A percentile compares a stretch with the other conserved stretches of the same genome.
These are phyloP conservation scores for Pseudonitzschia multiseries DNA, from an alignment of 108 stramenopile species.

Conservation along the genomic window DNA sequence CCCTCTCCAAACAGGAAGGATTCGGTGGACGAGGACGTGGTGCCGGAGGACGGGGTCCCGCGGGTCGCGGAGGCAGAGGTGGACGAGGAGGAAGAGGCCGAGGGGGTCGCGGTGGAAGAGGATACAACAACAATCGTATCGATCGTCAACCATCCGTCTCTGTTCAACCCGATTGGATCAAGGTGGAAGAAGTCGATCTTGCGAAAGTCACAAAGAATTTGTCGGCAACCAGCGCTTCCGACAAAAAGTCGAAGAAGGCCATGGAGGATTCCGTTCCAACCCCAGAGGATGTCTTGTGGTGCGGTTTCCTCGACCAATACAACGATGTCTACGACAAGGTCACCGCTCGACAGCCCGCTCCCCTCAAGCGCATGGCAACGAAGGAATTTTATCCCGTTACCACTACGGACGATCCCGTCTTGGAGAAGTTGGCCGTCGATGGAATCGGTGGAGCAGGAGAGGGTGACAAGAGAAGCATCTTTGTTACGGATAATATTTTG, in stretches of 20 bases:
- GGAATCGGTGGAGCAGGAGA: slow-evolving; percentile 62
- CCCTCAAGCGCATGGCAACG: slow-evolving; percentile 79
- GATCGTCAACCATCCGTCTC: slow-evolving; percentile 85
- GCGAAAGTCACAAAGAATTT: slow-evolving; percentile 82
- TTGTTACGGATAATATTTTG: slow-evolving; percentile 95
- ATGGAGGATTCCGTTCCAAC: slow-evolving; percentile 40
- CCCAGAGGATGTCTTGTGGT: slow-evolving; percentile 87
- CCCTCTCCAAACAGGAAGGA: slow-evolving; percentile 32
- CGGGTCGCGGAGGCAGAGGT: slow-evolving; percentile 48
- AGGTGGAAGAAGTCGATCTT: slow-evolving; percentile 94
- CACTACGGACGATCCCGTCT: slow-evolving; percentile 96
- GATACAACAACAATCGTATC: slow-evolving; percentile 40
- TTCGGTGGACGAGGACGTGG: slow-evolving; percentile 38
- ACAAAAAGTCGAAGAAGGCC: slow-evolving; percentile 86
- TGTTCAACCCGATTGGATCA: slow-evolving; percentile 84
- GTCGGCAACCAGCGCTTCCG: slow-evolving; percentile 39
- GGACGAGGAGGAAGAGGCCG: slow-evolving; percentile 44
- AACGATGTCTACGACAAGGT: slow-evolving; percentile 94
- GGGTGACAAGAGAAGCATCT: slow-evolving; percentile 50
- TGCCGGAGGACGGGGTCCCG: slow-evolving; percentile 25
- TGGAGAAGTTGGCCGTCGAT: slow-evolving; percentile 93
- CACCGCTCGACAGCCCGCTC: slow-evolving; percentile 61
- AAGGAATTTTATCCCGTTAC: slow-evolving; percentile 95
- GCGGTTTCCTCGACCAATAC: slow-evolving; percentile 92
- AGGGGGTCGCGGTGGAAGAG: slow-evolving; percentile 41